phyloP scores from a whole-genome alignment of 2,329 filamentous ascomycete species.

The Neoarthrinium moseri region DNA sequence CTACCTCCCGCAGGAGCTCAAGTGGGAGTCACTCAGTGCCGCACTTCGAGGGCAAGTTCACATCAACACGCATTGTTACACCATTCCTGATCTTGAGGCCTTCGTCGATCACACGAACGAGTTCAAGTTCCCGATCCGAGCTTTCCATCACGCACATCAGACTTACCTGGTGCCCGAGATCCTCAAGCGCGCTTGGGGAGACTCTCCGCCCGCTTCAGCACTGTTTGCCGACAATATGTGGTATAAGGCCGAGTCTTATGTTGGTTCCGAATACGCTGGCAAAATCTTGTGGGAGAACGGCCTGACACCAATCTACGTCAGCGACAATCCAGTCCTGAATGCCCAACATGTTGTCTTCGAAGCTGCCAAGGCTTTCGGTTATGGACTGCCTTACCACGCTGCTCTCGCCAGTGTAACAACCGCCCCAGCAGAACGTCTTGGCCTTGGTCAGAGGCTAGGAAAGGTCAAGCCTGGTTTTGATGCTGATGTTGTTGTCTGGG shows the following conservation, averaged over 20 bases:
- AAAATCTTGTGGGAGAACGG: conserved; percentile 65
- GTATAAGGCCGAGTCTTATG: conserved; percentile 67
- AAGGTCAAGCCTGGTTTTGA: conserved; percentile 63
- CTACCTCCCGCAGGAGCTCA: conserved; percentile 61
- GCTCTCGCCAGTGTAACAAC: conserved; percentile 59
- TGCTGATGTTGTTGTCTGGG: conserved; percentile 62
- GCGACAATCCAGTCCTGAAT: conserved; percentile 68
- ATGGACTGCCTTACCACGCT: conserved; percentile 59
- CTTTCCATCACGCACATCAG: conserved; percentile 70
- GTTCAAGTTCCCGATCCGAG: conserved; percentile 65
- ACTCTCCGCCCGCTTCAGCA: conserved; percentile 53
- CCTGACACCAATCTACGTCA: conserved; percentile 67
- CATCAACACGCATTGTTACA: conserved; percentile 73
- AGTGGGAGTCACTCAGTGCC: conserved; percentile 63
- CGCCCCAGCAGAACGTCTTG: conserved; percentile 56
- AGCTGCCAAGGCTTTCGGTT: conserved; percentile 58
- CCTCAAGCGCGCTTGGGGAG: conserved; percentile 55
- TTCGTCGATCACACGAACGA: conserved; percentile 71
- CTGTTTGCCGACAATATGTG: conserved; percentile 72
- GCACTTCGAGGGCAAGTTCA: conserved; percentile 66
- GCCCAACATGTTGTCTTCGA: conserved; percentile 69
- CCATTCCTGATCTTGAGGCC: conserved; percentile 65
- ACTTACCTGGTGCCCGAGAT: conserved; percentile 67
- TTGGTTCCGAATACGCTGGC: conserved; percentile 64
- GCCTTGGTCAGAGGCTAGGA: conserved; percentile 56